Conservation (phyloP, 164 flowering plant genomes). For the Chimonanthus salicifolius region DNA sequence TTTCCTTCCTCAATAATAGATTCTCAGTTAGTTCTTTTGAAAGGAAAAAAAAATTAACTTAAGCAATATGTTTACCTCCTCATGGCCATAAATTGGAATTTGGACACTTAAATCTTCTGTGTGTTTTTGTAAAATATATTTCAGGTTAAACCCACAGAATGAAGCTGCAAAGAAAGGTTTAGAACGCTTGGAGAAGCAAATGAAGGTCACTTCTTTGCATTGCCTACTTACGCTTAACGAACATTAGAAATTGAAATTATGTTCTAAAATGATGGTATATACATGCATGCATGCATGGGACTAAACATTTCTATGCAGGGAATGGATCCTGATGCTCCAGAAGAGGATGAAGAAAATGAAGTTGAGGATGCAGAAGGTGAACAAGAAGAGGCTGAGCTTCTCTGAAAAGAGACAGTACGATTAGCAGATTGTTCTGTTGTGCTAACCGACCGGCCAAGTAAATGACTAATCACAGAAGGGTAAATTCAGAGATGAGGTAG, state of each 20-base stretch:
- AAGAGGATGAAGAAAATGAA: constrained; percentile 95
- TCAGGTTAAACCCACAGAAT: constrained; percentile 78
- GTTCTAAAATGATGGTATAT: not conserved
- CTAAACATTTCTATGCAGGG: constrained; percentile 46
- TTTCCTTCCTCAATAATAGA: too few relatives aligned
- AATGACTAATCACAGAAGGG: not conserved
- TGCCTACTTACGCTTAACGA: not conserved
- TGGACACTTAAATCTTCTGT: not conserved
- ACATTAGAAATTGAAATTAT: not conserved
- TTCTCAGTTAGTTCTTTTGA: too few relatives aligned
- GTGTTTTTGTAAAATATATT: constrained; percentile 1
- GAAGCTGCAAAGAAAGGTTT: constrained; percentile 91
- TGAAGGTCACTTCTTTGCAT: constrained; percentile 64
- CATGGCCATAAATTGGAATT: too few relatives aligned
- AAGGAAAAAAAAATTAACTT: too few relatives aligned
- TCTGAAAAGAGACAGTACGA: constrained; percentile 26
- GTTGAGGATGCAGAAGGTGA: constrained; percentile 87
- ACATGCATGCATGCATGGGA: not conserved
- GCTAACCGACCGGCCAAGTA: not conserved
- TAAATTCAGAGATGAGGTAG: not conserved
- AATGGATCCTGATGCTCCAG: constrained; percentile 97
- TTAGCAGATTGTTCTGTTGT: not conserved
- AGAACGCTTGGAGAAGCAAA: constrained; percentile 86
- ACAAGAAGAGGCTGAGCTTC: constrained; percentile 68
- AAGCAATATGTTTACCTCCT: too few relatives aligned